These are phyloP conservation scores for Myriosclerotinia scirpicola DNA, from an alignment of 2,329 filamentous ascomycete genomes.

Conservation along the genomic window DNA sequence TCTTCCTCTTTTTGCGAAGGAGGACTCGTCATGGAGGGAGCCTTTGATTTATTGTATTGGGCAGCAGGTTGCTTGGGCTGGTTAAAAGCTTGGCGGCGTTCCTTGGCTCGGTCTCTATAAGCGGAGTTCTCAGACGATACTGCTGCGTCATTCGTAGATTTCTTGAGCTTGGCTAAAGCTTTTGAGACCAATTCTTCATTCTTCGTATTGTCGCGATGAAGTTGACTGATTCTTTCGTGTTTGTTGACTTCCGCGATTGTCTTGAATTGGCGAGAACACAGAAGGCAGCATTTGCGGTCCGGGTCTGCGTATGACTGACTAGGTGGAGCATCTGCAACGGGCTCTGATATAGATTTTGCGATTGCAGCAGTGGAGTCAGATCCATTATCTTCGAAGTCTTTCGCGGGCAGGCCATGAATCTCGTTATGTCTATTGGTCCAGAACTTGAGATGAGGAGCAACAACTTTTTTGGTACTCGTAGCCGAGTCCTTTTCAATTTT, in stretches of 20 bases:
- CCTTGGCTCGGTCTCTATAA: slow-evolving; percentile 62
- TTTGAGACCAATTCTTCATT: slow-evolving; percentile 49
- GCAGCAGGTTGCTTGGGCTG: slow-evolving; percentile 56
- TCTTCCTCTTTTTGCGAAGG: slow-evolving; percentile 43
- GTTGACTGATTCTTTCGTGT: slow-evolving; percentile 58
- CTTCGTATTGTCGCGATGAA: slow-evolving; percentile 56
- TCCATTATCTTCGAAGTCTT: slow-evolving; percentile 41
- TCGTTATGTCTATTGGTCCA: slow-evolving; percentile 72
- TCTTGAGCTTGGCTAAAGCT: slow-evolving; percentile 43
- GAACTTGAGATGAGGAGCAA: slow-evolving; percentile 67
- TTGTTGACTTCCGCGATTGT: slow-evolving; percentile 54
- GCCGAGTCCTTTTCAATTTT: slow-evolving; percentile 51
- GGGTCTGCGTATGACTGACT: slow-evolving; percentile 61
- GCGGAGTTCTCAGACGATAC: slow-evolving; percentile 29
- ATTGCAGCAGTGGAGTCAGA: slow-evolving; percentile 27
- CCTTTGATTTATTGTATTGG: slow-evolving; percentile 42
- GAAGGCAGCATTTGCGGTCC: slow-evolving; percentile 57
- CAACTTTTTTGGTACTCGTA: slow-evolving; percentile 43
- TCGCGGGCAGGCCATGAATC: slow-evolving; percentile 54
- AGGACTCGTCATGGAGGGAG: slow-evolving; percentile 25
- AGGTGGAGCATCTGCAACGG: slow-evolving; percentile 41
- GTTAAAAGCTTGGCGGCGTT: slow-evolving; percentile 61
- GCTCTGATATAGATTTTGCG: slow-evolving; percentile 27
- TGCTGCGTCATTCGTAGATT: slow-evolving; percentile 29
- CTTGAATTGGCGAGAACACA: slow-evolving; percentile 61